Percentiles rank a stretch among this genome's conserved stretches.
These are phyloP conservation scores for Babesia divergens DNA, from an alignment of 169 alveolate genomes.

Conservation along the genomic window DNA sequence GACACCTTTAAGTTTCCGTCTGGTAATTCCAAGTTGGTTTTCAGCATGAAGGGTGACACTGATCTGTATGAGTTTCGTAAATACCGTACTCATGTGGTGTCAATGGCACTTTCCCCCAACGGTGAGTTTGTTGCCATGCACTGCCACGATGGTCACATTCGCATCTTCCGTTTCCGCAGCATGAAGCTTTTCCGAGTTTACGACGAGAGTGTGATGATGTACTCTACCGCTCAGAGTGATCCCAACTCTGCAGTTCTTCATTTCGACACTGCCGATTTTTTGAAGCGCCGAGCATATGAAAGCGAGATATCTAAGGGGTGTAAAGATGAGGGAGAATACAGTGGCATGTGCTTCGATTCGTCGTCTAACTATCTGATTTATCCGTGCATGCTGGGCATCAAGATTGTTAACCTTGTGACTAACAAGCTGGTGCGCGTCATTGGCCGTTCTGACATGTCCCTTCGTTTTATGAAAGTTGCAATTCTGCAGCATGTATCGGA, in stretches of 20 bases:
- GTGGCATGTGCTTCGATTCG: slow-evolving; percentile 90
- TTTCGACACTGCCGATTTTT: slow-evolving; percentile 88
- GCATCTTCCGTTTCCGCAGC: slow-evolving; percentile 80
- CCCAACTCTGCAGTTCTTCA: slow-evolving; percentile 74
- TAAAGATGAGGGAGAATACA: slow-evolving; percentile 56
- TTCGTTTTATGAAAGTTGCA: slow-evolving; percentile 71
- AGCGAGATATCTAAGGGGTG: slow-evolving; percentile 84
- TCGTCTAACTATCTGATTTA: slow-evolving; percentile 87
- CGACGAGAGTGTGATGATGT: slow-evolving; percentile 84
- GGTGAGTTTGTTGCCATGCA: slow-evolving; percentile 82
- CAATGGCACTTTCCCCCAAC: slow-evolving; percentile 77
- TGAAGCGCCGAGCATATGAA: slow-evolving; percentile 88
- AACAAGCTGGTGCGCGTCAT: slow-evolving; percentile 73
- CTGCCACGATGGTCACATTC: slow-evolving; percentile 77
- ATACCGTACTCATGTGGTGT: slow-evolving; percentile 69
- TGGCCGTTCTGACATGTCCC: slow-evolving; percentile 73
- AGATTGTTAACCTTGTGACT: slow-evolving; percentile 79
- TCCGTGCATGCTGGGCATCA: slow-evolving; percentile 92
- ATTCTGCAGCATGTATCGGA: slow-evolving; percentile 68
- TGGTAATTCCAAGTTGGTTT: slow-evolving; percentile 19
- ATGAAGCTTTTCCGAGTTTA: slow-evolving; percentile 81
- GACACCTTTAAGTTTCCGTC: slow-evolving; percentile 75
- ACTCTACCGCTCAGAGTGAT: slow-evolving; percentile 83
- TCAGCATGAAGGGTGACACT: slow-evolving; percentile 81
- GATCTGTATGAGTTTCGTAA: slow-evolving; percentile 87